These are phyloP conservation scores for Solanum clarkiae DNA, from an alignment of 257 asterid genomes.

Conservation along the genomic window DNA sequence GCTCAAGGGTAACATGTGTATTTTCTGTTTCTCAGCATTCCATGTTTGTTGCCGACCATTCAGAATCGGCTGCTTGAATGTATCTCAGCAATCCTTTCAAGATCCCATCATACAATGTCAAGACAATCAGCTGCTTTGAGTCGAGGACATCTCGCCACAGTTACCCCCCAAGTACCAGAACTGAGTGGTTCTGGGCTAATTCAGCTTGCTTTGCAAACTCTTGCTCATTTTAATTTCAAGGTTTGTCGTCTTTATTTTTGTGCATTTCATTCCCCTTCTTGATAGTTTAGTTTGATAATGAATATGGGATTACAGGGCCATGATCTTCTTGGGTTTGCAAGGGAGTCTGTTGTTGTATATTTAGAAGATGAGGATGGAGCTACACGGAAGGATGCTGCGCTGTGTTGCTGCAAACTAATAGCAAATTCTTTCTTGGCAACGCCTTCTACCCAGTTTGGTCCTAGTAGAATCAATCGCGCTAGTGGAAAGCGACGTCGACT, in stretches of 20 bases:
- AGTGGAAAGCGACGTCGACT: conserved; percentile 89
- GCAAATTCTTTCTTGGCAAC: conserved; percentile 60
- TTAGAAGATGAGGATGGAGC: conserved; percentile 94
- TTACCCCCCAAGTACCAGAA: conserved; percentile 63
- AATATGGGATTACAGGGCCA: conserved; percentile 53
- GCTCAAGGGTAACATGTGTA: conserved; percentile 8
- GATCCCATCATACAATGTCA: conserved; percentile 59
- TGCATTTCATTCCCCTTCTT: background rate
- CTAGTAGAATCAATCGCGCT: conserved; percentile 75
- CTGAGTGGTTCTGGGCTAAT: conserved; percentile 80
- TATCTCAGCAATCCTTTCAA: conserved; percentile 76
- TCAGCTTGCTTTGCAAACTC: conserved; percentile 92
- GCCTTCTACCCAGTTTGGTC: conserved; percentile 55
- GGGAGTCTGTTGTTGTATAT: conserved; percentile 80
- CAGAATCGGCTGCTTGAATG: conserved; percentile 85
- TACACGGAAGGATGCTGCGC: conserved; percentile 94
- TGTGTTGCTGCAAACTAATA: conserved; percentile 91
- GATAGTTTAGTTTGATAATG: background rate
- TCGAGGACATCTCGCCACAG: conserved; percentile 50
- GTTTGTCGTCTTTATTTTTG: conserved; percentile 21
- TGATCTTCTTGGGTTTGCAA: conserved; percentile 93
- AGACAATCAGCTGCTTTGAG: conserved; percentile 41
- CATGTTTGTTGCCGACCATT: conserved; percentile 76
- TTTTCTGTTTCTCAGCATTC: conserved; percentile 53
- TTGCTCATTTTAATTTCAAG: conserved; percentile 80